These are phyloP conservation scores for Gaertneriomyces sp. DNA, from an alignment of 192 early-diverging fungal species.

Conservation along the genomic window DNA sequence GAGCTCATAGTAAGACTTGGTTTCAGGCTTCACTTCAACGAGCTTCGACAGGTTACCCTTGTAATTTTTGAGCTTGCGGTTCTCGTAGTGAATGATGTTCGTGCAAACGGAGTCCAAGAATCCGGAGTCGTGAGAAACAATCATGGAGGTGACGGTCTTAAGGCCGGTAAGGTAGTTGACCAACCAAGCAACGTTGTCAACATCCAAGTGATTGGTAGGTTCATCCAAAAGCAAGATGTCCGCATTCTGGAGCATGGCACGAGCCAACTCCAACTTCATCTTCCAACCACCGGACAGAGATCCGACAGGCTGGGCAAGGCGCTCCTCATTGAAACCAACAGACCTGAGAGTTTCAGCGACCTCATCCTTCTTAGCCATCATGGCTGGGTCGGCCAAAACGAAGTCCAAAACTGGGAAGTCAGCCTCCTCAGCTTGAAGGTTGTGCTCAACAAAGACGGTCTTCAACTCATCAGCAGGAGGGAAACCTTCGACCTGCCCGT, in stretches of 20 bases:
- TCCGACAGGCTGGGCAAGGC: slow-evolving; percentile 61
- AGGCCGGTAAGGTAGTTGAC: slow-evolving; percentile 70
- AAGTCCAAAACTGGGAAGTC: slow-evolving; percentile 69
- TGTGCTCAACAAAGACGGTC: slow-evolving; percentile 79
- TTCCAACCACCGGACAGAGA: slow-evolving; percentile 83
- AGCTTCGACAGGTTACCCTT: slow-evolving; percentile 76
- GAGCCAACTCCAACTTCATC: slow-evolving; percentile 85
- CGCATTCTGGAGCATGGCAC: slow-evolving; percentile 80
- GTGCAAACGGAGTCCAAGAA: slow-evolving; percentile 80
- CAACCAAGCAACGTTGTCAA: slow-evolving; percentile 59
- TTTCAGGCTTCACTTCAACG: slow-evolving; percentile 71
- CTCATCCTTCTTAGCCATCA: slow-evolving; percentile 49
- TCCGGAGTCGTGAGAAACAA: slow-evolving; percentile 83
- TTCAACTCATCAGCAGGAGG: slow-evolving; percentile 70
- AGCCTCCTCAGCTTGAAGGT: slow-evolving; percentile 68
- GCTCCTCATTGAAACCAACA: slow-evolving; percentile 67
- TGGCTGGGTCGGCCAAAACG: slow-evolving; percentile 48
- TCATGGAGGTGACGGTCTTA: slow-evolving; percentile 74
- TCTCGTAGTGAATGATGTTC: slow-evolving; percentile 82
- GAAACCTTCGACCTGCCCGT: slow-evolving; percentile 78
- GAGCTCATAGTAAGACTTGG: slow-evolving; percentile 73
- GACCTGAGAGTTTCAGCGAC: slow-evolving; percentile 51
- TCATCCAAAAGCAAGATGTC: slow-evolving; percentile 83
- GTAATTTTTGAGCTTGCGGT: slow-evolving; percentile 74
- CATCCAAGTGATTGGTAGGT: slow-evolving; percentile 83